These are phyloP conservation scores for Solanum lycopersicoides DNA, from an alignment of 257 asterid species.

Conservation along the genomic window DNA sequence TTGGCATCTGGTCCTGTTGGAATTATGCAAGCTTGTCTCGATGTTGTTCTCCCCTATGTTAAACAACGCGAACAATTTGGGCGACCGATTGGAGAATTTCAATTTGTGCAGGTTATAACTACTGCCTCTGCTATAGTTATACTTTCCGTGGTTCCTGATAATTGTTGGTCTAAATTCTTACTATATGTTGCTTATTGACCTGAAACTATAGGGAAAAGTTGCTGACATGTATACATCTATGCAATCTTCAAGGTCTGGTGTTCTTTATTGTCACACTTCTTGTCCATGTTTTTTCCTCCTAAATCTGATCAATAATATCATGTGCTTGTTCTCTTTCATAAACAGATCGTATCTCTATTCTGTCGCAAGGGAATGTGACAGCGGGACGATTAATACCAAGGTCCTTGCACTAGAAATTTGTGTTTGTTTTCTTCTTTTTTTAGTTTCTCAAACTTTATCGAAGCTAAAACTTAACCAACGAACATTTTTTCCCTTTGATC, in stretches of 20 bases:
- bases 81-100: slow-evolving; percentile 83
- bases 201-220: slow-evolving; percentile 69
- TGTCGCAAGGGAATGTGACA: slow-evolving; percentile 92
- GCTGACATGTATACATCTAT: slow-evolving; percentile 94
- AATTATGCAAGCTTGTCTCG: slow-evolving; percentile 94
- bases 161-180: neutral
- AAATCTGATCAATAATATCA: neutral
- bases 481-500: neutral
- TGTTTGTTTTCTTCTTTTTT: neutral
- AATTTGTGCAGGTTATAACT: slow-evolving; percentile 65
- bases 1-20: slow-evolving; percentile 96
- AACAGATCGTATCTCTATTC: slow-evolving; percentile 87
- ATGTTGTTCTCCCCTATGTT: slow-evolving; percentile 84
- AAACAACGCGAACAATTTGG: slow-evolving; percentile 93
- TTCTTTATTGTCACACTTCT: neutral
- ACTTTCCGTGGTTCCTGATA: neutral
- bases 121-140: neutral
- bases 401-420: slow-evolving; percentile 15
- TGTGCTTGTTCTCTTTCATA: neutral
- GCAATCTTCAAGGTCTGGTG: slow-evolving; percentile 79
- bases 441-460: neutral
- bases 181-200: slow-evolving; percentile 4
- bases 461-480: neutral
- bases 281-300: neutral
- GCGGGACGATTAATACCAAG: slow-evolving; percentile 63